These are phyloP conservation scores for Volvariella surrecta DNA, from an alignment of 1,284 basidiomycete species.

Conservation along the genomic window DNA sequence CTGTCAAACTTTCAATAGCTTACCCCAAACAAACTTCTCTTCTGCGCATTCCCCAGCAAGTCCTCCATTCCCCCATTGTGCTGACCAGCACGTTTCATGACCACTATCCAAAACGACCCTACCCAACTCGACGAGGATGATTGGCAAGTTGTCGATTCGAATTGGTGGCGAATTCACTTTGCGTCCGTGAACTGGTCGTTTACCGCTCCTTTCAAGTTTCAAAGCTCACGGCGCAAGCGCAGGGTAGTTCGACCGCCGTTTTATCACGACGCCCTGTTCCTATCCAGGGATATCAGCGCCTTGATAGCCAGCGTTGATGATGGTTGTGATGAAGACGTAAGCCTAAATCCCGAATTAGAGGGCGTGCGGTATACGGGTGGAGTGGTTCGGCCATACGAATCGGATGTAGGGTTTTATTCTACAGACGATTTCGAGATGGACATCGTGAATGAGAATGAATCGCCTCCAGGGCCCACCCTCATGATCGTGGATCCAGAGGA, in stretches of 20 bases:
- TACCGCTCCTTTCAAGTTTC: constrained; percentile 3
- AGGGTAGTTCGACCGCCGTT: constrained; percentile 14
- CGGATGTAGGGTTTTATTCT: constrained; percentile 25
- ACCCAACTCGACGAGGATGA: constrained; percentile 21
- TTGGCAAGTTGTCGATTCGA: constrained; percentile 23
- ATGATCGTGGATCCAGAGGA: background rate
- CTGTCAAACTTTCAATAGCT: no score
- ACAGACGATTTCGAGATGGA: constrained; percentile 13
- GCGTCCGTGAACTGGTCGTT: constrained; percentile 25
- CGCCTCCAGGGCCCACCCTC: constrained; percentile 1
- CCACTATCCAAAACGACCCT: constrained; percentile 12
- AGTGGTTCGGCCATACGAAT: constrained; percentile 24
- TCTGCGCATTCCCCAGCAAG: no score
- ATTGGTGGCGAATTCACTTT: constrained; percentile 27
- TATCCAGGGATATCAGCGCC: background rate
- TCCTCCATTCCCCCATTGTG: background rate
- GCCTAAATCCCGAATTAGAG: constrained; percentile 24
- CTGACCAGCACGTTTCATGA: constrained; percentile 17
- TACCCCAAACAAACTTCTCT: background rate
- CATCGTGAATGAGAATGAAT: constrained; percentile 5
- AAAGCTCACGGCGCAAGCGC: constrained; percentile 9
- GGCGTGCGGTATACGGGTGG: constrained; percentile 24
- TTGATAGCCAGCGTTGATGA: constrained; percentile 6
- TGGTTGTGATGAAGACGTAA: constrained; percentile 14
- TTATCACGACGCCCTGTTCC: constrained; percentile 16